Conservation (phyloP, 371 early-diverging fungal species). For the Conidiobolus coronatus region DNA sequence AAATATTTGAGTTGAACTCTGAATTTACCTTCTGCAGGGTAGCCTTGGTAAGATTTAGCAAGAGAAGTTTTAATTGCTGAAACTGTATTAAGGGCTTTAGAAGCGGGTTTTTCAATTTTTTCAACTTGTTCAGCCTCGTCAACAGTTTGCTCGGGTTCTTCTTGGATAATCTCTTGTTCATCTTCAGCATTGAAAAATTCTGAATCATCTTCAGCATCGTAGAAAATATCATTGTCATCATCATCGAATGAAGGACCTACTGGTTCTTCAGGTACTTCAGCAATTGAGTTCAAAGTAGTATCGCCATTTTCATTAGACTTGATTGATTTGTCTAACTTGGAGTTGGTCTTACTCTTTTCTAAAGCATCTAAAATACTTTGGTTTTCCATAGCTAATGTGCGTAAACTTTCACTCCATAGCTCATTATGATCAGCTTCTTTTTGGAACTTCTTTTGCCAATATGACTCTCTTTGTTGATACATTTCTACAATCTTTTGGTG, state of each 20-base stretch:
- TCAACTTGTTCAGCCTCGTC: too few species aligned
- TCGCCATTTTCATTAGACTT: not conserved
- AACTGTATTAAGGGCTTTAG: too few species aligned
- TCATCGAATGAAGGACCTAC: too few species aligned
- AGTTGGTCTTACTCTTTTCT: not conserved
- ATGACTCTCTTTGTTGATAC: constrained; percentile 19
- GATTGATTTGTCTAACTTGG: not conserved
- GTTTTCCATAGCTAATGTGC: constrained; percentile 16
- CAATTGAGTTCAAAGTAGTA: too few species aligned
- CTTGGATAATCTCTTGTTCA: too few species aligned
- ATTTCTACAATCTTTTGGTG: constrained; percentile 5
- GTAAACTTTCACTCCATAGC: constrained; percentile 22
- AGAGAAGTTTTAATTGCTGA: not conserved
- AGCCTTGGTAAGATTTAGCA: constrained; percentile 14
- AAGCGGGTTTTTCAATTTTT: too few species aligned
- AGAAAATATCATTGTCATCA: too few species aligned
- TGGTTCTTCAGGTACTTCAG: too few species aligned
- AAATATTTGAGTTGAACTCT: constrained; percentile 22
- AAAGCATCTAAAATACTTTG: constrained; percentile 11
- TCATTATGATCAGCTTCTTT: constrained; percentile 19
- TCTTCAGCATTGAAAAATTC: too few species aligned
- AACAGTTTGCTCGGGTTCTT: too few species aligned
- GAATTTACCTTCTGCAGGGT: constrained; percentile 7
- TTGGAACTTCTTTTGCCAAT: constrained; percentile 17
- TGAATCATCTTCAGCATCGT: too few species aligned